Evolutionary conservation across 768 basidiomycete species (phyloP).

Genomic region (Hypholoma fasciculare): DNA sequence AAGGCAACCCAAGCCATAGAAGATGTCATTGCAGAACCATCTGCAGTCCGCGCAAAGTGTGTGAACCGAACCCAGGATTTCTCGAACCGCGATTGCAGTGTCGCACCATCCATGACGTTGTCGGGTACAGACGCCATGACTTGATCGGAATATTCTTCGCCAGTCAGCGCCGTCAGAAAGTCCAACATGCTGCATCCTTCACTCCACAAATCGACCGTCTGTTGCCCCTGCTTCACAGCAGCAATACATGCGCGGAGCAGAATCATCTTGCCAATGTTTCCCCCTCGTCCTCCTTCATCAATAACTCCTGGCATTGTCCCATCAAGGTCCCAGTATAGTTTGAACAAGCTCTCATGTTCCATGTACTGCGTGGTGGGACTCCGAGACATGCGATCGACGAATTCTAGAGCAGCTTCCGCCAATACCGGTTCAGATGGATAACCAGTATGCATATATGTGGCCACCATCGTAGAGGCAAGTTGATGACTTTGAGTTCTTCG

Average conservation of each 20-base stretch:
- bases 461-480: slow-evolving; percentile 14
- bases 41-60: slow-evolving; percentile 25
- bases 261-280: slow-evolving; percentile 22
- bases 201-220: slow-evolving; percentile 7
- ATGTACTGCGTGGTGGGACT: too few species aligned
- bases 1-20: slow-evolving; percentile 19
- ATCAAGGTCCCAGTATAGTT: background rate
- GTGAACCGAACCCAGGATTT: slow-evolving; percentile 28
- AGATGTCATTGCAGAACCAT: slow-evolving; percentile 18
- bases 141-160: background rate
- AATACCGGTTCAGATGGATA: slow-evolving; percentile 35
- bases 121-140: slow-evolving; percentile 22
- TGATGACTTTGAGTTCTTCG: slow-evolving; percentile 4
- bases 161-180: slow-evolving; percentile 4
- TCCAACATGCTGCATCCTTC: slow-evolving; percentile 16
- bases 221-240: slow-evolving; percentile 9
- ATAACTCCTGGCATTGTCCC: slow-evolving; percentile 1
- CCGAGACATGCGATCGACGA: background rate
- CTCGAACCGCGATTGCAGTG: slow-evolving; percentile 19
- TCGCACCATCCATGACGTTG: slow-evolving; percentile 10
- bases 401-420: slow-evolving; percentile 26
- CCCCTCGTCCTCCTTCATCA: slow-evolving; percentile 20
- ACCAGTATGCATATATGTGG: slow-evolving; percentile 24
- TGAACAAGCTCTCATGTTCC: background rate
- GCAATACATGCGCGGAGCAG: slow-evolving; percentile 23